Percentiles rank a stretch among this genome's conserved stretches.
Conservation (phyloP, 2,329 filamentous ascomycete species). For the Botrytis pseudocinerea region DNA sequence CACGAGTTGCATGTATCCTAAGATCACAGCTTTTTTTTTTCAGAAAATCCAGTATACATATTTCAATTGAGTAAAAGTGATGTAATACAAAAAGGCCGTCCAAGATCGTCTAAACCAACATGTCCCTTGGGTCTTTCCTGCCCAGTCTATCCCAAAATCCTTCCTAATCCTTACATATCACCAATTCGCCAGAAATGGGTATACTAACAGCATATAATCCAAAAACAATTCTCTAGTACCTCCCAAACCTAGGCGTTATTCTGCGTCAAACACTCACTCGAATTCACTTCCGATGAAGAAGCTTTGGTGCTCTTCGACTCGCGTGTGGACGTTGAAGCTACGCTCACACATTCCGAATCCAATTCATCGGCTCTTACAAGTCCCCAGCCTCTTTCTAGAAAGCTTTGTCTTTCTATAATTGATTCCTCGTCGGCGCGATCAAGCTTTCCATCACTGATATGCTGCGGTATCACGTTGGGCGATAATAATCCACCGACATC, state of each 20-base stretch:
- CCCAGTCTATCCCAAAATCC: background rate
- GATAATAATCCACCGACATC: constrained; percentile 17
- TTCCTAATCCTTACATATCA: background rate
- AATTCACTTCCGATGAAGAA: background rate
- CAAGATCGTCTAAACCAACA: background rate
- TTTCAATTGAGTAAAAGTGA: background rate
- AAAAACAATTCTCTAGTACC: background rate
- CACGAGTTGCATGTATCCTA: background rate
- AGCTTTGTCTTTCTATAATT: constrained; percentile 18
- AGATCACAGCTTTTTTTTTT: background rate
- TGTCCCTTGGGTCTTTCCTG: background rate
- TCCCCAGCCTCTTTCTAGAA: constrained; percentile 20
- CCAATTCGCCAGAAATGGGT: background rate
- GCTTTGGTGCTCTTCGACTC: background rate
- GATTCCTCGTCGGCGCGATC: constrained; percentile 6
- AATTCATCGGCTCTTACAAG: constrained; percentile 8
- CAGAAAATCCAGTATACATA: background rate
- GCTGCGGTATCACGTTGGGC: background rate
- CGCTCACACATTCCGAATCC: constrained; percentile 22
- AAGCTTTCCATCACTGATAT: background rate
- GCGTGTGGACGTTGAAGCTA: background rate
- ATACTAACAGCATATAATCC: background rate
- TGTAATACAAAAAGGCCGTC: background rate
- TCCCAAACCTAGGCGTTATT: background rate
- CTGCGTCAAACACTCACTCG: background rate